Conservation (phyloP, 2,329 filamentous ascomycete genomes). For the Nothomitra cinnamomea region DNA sequence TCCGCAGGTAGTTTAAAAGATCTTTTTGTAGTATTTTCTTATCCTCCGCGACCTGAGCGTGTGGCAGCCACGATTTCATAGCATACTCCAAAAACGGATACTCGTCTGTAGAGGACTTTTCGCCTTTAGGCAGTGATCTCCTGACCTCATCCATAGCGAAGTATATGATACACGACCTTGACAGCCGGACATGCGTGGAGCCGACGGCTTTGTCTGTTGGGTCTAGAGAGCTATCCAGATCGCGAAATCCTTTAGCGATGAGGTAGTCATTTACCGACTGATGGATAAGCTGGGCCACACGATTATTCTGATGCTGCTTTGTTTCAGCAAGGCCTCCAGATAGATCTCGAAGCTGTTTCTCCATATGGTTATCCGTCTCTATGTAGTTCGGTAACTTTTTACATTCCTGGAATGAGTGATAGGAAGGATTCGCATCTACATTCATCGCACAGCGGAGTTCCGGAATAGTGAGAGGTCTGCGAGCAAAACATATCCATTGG, state of each 20-base stretch:
- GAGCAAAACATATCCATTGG: constrained; percentile 36
- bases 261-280: constrained; percentile 21
- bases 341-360: constrained; percentile 12
- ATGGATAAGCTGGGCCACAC: constrained; percentile 21
- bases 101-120: background rate
- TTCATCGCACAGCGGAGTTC: background rate
- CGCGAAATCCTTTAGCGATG: constrained; percentile 14
- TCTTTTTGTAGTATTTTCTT: background rate
- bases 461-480: constrained; percentile 21
- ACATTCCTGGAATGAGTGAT: background rate
- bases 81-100: background rate
- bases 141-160: background rate
- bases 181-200: background rate
- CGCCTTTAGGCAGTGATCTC: background rate
- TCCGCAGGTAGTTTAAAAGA: background rate
- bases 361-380: background rate
- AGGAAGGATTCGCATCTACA: constrained; percentile 11
- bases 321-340: constrained; percentile 20
- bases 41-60: background rate
- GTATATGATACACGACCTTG: background rate
- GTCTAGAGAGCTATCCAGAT: background rate
- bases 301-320: background rate
- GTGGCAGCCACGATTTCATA: background rate
- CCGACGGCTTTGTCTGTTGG: background rate
- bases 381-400: constrained; percentile 6